Evolutionary conservation across 139 green algal species (phyloP).

Genomic region (Chlamydomonas eustigma): DNA sequence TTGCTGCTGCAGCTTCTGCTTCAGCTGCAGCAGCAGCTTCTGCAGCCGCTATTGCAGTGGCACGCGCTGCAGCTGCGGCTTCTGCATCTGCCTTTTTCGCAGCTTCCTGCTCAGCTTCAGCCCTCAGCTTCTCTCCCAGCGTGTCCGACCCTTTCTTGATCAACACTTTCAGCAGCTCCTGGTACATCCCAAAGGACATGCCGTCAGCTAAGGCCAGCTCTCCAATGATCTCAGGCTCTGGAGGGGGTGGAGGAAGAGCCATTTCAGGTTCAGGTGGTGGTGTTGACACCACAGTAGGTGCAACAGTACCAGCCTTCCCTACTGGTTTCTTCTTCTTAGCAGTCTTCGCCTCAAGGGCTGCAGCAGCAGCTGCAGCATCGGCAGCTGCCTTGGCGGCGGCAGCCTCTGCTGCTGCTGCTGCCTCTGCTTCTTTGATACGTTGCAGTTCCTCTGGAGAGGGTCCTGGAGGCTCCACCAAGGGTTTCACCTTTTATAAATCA

Average conservation of each 20-base stretch:
- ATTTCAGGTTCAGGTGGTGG: not conserved
- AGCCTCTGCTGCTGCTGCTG: not conserved
- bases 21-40: not conserved
- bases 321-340: not conserved
- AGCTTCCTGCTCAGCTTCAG: slow-evolving; percentile 1
- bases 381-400: slow-evolving; percentile 1
- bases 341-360: not conserved
- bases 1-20: not conserved
- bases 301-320: not conserved
- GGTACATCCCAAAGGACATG: slow-evolving; percentile 5
- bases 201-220: slow-evolving; percentile 11
- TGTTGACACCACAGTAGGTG: not conserved
- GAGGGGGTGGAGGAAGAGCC: not conserved
- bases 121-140: not conserved
- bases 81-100: slow-evolving; percentile 9
- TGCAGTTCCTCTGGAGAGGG: not conserved
- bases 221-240: not conserved
- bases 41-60: not conserved
- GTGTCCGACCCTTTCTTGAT: not conserved
- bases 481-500: too few relatives aligned
- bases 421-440: not conserved
- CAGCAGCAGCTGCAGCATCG: not conserved
- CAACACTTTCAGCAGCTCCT: slow-evolving; percentile 10
- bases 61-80: not conserved
- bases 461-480: slow-evolving; percentile 2